A percentile compares a stretch with the other conserved stretches of the same genome.
Conservation (phyloP, 495 filamentous ascomycete species). For the Trypethelium eluteriae region DNA sequence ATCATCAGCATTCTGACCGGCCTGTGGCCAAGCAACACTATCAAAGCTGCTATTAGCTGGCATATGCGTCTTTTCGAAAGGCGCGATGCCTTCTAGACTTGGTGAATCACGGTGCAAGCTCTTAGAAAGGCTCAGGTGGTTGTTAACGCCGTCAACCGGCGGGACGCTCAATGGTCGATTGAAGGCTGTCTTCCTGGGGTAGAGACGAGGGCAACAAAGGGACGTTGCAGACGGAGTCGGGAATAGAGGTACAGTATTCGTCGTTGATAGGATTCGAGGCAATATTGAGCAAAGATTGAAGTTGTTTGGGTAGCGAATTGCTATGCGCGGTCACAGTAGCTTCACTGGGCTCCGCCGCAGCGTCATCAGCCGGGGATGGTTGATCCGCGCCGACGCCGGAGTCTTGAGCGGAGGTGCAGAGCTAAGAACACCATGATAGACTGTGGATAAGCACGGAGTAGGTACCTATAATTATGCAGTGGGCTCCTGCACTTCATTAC, state of each 20-base stretch:
- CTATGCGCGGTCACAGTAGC: background rate
- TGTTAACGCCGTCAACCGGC: background rate
- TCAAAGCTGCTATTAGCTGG: conserved; percentile 18
- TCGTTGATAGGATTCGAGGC: background rate
- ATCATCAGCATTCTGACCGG: conserved; percentile 23
- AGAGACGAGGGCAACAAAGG: background rate
- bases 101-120: background rate
- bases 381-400: background rate
- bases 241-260: background rate
- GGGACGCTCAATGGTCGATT: background rate
- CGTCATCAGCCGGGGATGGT: background rate
- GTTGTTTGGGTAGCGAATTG: background rate
- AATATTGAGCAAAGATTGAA: background rate
- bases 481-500: too few relatives aligned
- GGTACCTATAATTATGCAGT: too few relatives aligned
- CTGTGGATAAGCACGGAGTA: too few relatives aligned
- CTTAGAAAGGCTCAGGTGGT: background rate
- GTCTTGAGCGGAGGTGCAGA: background rate
- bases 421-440: too few relatives aligned
- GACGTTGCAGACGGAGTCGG: background rate
- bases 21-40: conserved; percentile 23
- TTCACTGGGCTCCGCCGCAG: background rate
- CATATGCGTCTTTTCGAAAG: background rate
- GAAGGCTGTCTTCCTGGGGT: background rate
- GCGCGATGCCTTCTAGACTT: background rate